phyloP scores from a whole-genome alignment of 2,329 filamentous ascomycete genomes.

The Nigrospora osmanthi region DNA sequence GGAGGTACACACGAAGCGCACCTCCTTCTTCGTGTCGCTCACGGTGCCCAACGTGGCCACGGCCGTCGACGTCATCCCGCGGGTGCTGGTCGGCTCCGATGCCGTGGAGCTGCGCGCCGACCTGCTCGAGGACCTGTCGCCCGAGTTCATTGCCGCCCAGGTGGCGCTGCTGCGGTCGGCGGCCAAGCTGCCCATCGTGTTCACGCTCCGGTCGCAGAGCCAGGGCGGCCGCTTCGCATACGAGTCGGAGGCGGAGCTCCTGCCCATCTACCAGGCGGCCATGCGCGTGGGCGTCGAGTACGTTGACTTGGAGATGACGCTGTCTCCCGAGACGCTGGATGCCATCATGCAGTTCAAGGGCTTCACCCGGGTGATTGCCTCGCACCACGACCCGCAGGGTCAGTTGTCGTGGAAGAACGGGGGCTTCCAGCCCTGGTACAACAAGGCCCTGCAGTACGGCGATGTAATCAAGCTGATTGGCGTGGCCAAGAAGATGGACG shows the following conservation, averaged over 20 bases:
- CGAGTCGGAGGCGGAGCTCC: conserved; percentile 59
- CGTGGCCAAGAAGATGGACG: conserved; percentile 64
- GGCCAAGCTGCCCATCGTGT: conserved; percentile 75
- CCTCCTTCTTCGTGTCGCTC: conserved; percentile 89
- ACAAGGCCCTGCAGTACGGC: conserved; percentile 80
- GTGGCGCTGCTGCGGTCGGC: conserved; percentile 68
- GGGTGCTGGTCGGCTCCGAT: conserved; percentile 77
- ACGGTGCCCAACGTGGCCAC: conserved; percentile 69
- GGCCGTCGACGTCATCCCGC: conserved; percentile 56
- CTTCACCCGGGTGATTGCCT: conserved; percentile 80
- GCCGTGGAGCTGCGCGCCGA: conserved; percentile 94
- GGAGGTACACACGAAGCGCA: conserved; percentile 53
- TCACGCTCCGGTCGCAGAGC: conserved; percentile 76
- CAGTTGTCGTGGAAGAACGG: conserved; percentile 81
- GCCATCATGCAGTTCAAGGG: conserved; percentile 58
- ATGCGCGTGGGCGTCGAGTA: conserved; percentile 85
- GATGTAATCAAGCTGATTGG: conserved; percentile 95
- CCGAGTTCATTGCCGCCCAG: conserved; percentile 76
- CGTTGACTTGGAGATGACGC: conserved; percentile 84
- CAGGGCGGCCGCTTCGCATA: conserved; percentile 90
- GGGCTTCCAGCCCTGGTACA: conserved; percentile 88
- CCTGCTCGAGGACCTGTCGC: conserved; percentile 66
- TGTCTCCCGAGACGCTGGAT: conserved; percentile 68
- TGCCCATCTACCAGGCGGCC: conserved; percentile 69
- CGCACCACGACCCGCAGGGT: conserved; percentile 82